Base-by-base conservation (phyloP, 2,329 filamentous ascomycete genomes). In the Drechslerella stenobrocha region DNA sequence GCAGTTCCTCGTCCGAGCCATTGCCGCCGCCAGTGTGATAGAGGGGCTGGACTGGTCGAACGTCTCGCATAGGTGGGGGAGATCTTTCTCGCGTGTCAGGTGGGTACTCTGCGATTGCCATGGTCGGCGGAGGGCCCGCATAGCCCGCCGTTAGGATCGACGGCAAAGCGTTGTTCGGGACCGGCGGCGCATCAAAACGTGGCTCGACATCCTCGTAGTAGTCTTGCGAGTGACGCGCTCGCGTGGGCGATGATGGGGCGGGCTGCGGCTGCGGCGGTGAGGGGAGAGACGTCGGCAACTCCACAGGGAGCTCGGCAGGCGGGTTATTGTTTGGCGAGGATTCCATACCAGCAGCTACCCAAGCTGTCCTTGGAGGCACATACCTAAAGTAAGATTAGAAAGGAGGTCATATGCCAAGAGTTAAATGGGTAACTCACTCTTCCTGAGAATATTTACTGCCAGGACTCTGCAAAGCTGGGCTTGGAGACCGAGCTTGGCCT, bases 161-260 rank as follows among this genome's bases (percentile, higher is more conserved):
- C 22, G 55, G 56, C 71, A 32, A 70, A 67, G 63, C 58, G 46
- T 69, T 37, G 71, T 64, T 42, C 56, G 74, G 70, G 70, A 32
- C 24, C 9, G 50, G n/a, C 20, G 61, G 15, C 3, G 11, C 6
- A 15, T 63, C 64, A 47, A 96, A 97, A 59, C 86, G 88, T 44
- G 92, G 90, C 71, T 96, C 90, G 9, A 96, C 84, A 75, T 97
- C 92, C 80, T 97, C 93, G 74, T 95, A 95, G 77, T 97, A 97
- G 70, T 82, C 78, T 28, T 70, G 65, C 23, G 72, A 70, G 37
- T 59, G 55, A 66, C 42, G 66, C 48, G 60, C 51, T 50, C 57
- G 56, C 7, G 47, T 44, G 8, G 64, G 64, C 5, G 55, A 61
- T 18, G 64, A 22, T 22, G 45, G 26, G 28, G 47, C 22, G 32